These are phyloP conservation scores for Lactifluus pinguis DNA, from an alignment of 768 basidiomycete species.

Conservation along the genomic window DNA sequence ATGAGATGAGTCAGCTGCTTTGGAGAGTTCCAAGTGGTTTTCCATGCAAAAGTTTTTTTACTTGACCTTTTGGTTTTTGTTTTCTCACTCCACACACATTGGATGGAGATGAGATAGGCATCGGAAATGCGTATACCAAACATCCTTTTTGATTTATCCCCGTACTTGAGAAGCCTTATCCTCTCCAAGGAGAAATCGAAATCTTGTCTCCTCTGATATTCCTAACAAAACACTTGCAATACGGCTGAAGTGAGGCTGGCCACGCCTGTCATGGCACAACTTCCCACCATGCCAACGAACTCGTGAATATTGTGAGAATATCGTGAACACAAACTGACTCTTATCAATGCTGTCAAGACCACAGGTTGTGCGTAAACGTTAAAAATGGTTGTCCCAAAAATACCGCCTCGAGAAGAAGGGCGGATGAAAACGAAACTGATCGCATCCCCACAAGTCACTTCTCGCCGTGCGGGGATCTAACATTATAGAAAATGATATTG, in stretches of 20 bases:
- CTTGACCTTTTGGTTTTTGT: not conserved
- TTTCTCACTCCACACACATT: not conserved
- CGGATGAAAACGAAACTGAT: not conserved
- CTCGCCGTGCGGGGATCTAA: not conserved
- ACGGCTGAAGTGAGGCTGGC: not conserved
- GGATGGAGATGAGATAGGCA: no score
- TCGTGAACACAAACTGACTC: not conserved
- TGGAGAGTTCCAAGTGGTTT: not conserved
- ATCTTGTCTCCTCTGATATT: not conserved
- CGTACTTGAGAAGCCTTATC: not conserved
- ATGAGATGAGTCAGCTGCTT: not conserved
- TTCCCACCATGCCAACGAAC: not conserved
- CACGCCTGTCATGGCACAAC: not conserved
- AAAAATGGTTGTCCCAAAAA: no score
- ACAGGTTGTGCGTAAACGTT: no score
- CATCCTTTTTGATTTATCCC: not conserved
- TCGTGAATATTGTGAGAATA: not conserved
- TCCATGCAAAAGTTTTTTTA: not conserved
- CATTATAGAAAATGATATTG: not conserved
- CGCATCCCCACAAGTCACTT: not conserved
- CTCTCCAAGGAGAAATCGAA: not conserved
- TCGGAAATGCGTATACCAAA: conserved; percentile 6
- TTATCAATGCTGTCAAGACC: no score
- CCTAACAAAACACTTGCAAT: not conserved
- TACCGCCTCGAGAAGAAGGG: no score